Percentiles rank a stretch among this genome's conserved stretches.
These are phyloP conservation scores for Lyophyllum shimeji DNA, from an alignment of 768 basidiomycete species.

Conservation along the genomic window DNA sequence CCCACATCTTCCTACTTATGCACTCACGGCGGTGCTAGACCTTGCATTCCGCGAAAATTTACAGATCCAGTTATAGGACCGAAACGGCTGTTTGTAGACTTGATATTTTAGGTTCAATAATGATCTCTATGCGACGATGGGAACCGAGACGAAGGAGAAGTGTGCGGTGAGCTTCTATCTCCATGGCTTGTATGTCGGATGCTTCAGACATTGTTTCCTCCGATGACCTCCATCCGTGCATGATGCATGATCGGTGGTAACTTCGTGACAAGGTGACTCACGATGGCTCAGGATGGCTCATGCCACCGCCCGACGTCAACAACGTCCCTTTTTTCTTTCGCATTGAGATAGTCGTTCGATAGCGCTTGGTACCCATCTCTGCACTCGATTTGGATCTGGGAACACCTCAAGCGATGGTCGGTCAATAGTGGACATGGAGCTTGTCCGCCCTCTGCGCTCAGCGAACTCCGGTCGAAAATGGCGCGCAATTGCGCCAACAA, in stretches of 20 bases:
- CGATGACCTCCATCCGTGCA: no score
- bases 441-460: no score
- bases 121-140: not conserved
- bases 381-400: not conserved
- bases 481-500: no score
- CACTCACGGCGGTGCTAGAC: not conserved
- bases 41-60: not conserved
- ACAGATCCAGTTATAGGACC: not conserved
- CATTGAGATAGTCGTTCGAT: not conserved
- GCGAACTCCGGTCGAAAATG: no score
- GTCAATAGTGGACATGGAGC: no score
- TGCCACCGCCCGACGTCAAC: not conserved
- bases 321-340: not conserved
- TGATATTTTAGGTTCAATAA: conserved; percentile 1
- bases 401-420: no score
- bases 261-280: not conserved
- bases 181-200: not conserved
- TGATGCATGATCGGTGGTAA: not conserved
- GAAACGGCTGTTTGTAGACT: not conserved
- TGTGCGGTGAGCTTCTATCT: not conserved
- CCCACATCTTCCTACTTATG: not conserved
- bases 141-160: not conserved
- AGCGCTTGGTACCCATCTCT: not conserved
- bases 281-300: not conserved
- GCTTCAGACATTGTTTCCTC: not conserved